Evolutionary conservation across 2,329 filamentous ascomycete genomes (phyloP), one percentile per base, ranked within the genome.

Genomic region (Hymenoscyphus salicellus): DNA sequence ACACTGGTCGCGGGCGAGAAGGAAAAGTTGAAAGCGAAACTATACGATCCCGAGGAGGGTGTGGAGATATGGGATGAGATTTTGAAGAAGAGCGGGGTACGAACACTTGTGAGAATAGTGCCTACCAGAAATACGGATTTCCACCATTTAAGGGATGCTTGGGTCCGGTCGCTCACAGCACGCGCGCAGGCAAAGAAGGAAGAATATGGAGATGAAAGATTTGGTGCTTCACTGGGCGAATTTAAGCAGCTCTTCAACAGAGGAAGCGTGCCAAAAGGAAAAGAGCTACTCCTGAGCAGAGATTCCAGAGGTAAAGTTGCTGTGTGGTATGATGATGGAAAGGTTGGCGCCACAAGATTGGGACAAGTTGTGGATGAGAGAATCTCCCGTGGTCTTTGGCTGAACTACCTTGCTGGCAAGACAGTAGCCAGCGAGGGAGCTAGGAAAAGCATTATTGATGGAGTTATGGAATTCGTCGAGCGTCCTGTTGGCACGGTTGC

Each of bases 41-140:
- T 98, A 1, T 82, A 92, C 23, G 90, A 96, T 73, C 83, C 89
- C 0, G 80, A 81, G 33, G 81, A 85, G 69, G 88, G 91, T 68
- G 89, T 91, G 69, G 82, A 86, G 69, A 84, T 91, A 38, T 97
- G 93, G 93, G 83, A 87, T 55, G 79, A 83, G 16, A 81, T 97
- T 2, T 79, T 98, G 30, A 81, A 82, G 64, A 81, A 88, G 0
- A 82, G 86, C 2, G 84, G 86, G 0, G 86, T 94, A n/a, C 83
- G 92, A 62, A 94, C 88, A 30, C 85, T 89, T 0, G 88, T 96
- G 79, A 86, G 94, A 56, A 89, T 99, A 68, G 88, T 94, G 2
- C 95, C 95, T 0, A 93, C 92, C n/a, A 84, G 92, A 43, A 93
- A 96, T 77, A 99, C 95, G 20, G 93, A 98, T 77, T 98, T 97